Evolutionary conservation across 1,139 yeast genomes (phyloP).

Genomic region (Starmera stellimalicola): DNA sequence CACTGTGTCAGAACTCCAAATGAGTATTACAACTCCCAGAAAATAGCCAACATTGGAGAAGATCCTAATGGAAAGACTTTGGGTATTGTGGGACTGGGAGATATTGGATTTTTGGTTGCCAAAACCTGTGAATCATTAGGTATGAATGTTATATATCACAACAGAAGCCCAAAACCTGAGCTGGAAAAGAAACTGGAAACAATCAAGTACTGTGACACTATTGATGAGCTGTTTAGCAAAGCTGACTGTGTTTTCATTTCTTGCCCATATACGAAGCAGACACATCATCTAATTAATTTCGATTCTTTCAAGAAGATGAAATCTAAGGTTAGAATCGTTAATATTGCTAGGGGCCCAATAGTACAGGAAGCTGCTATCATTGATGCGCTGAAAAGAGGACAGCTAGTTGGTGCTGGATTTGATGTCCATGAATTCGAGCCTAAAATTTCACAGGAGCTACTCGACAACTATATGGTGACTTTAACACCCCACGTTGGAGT

Average conservation of each 20-base stretch:
- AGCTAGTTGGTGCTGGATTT: constrained; percentile 30
- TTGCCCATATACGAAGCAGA: constrained; percentile 27
- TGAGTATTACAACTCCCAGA: constrained; percentile 22
- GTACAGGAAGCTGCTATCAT: constrained; percentile 29
- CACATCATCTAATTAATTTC: constrained; percentile 21
- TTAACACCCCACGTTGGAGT: constrained; percentile 30
- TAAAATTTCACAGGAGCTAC: constrained; percentile 21
- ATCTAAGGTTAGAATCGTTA: constrained; percentile 25
- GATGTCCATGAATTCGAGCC: constrained; percentile 35
- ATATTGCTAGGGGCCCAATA: constrained; percentile 31
- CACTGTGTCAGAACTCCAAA: constrained; percentile 25
- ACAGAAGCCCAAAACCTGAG: constrained; percentile 20
- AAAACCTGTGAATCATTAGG: constrained; percentile 26
- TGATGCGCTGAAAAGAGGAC: constrained; percentile 29
- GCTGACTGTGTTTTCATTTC: constrained; percentile 27
- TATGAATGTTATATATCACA: constrained; percentile 27
- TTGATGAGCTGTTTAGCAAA: constrained; percentile 23
- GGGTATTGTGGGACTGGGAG: constrained; percentile 30
- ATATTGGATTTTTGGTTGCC: constrained; percentile 28
- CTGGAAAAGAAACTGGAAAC: constrained; percentile 18
- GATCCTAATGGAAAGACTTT: constrained; percentile 27
- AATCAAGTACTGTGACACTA: constrained; percentile 18
- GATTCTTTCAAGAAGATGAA: constrained; percentile 27
- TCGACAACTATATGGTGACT: constrained; percentile 25
- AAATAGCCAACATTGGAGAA: constrained; percentile 20